Evolutionary conservation across 1,284 basidiomycete genomes (phyloP).

Genomic region (Tilletia setariae): DNA sequence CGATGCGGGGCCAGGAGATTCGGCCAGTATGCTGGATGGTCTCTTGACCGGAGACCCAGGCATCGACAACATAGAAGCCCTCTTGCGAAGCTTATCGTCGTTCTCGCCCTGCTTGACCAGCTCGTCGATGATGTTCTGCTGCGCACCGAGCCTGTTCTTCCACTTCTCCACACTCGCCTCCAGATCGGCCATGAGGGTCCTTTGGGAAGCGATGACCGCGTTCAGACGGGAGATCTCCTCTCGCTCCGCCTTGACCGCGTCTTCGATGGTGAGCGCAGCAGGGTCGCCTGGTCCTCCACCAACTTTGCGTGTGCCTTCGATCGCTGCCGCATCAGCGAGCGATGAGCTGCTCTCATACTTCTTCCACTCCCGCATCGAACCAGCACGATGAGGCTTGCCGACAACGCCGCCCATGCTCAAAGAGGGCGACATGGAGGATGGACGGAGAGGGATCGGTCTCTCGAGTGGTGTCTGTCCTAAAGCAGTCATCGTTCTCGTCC

Average conservation of each 20-base stretch:
- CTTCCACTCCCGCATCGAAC: conserved; percentile 12
- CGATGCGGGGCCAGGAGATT: background rate
- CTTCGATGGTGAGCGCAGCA: conserved; percentile 17
- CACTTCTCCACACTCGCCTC: conserved; percentile 40
- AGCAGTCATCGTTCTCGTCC: conserved; percentile 11
- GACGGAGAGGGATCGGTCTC: conserved; percentile 7
- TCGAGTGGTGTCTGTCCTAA: conserved; percentile 4
- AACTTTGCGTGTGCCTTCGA: background rate
- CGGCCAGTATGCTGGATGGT: background rate
- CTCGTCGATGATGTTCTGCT: conserved; percentile 41
- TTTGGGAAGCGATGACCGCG: conserved; percentile 37
- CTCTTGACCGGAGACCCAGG: conserved; percentile 4
- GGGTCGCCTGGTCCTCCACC: background rate
- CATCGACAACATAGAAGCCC: background rate
- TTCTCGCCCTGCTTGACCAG: conserved; percentile 25
- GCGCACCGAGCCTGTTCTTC: conserved; percentile 36
- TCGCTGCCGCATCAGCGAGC: background rate
- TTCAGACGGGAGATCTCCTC: conserved; percentile 46
- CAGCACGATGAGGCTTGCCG: background rate
- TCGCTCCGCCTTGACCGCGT: conserved; percentile 27
- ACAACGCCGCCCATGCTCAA: background rate
- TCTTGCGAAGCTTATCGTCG: conserved; percentile 11
- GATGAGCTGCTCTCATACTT: conserved; percentile 12
- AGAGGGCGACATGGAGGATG: background rate
- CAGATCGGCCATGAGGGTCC: conserved; percentile 44